Conservation (phyloP, 2,329 filamentous ascomycete species). For the Pleomassaria siparia region DNA sequence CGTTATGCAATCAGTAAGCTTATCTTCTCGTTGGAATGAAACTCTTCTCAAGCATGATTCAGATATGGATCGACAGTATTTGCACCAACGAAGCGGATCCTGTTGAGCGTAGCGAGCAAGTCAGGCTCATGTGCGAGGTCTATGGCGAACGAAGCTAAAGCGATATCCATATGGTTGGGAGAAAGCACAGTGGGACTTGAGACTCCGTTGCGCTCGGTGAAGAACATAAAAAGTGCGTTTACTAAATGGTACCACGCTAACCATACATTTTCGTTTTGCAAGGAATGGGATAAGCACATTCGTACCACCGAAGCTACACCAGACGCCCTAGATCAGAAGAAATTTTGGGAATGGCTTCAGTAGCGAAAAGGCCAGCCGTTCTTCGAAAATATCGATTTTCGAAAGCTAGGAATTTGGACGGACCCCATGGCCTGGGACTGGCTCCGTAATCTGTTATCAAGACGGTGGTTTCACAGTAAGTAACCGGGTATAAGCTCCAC, state of each 20-base stretch:
- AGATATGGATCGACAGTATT: neutral
- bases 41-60: too few species aligned
- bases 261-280: neutral
- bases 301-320: neutral
- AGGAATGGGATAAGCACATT: neutral
- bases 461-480: neutral
- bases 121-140: neutral
- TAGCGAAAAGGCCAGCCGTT: neutral
- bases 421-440: neutral
- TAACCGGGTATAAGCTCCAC: too few species aligned
- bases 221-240: neutral
- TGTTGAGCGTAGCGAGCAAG: constrained; percentile 7
- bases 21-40: too few species aligned
- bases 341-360: neutral
- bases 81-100: constrained; percentile 2
- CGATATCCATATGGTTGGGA: neutral
- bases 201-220: neutral
- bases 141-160: neutral
- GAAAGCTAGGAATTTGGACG: neutral
- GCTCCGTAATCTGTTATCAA: neutral
- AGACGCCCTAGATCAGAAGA: neutral
- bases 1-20: too few species aligned
- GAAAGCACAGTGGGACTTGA: neutral
- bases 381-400: neutral
- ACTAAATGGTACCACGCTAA: neutral